A percentile compares a stretch with the other conserved stretches of the same genome.
phyloP scores from a whole-genome alignment of 768 basidiomycete species.

The Pisolithus albus region DNA sequence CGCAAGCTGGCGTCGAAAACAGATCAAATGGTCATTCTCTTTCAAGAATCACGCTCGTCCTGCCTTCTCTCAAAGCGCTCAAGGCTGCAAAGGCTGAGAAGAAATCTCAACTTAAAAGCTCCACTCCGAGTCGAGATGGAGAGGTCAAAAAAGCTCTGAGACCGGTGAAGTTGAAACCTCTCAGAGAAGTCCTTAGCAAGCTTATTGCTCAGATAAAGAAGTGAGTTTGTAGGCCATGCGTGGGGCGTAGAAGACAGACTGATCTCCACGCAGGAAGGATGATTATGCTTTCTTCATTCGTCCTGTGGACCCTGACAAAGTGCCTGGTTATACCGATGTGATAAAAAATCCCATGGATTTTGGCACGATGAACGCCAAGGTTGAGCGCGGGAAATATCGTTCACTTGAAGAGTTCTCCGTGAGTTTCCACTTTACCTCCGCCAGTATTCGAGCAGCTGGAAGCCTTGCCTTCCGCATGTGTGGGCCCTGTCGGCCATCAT shows the following conservation, averaged over 20 bases:
- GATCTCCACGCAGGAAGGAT: slow-evolving; percentile 48
- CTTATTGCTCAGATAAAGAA: slow-evolving; percentile 71
- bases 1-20: slow-evolving; percentile 17
- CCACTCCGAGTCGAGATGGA: slow-evolving; percentile 15
- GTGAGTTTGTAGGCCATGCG: slow-evolving; percentile 30
- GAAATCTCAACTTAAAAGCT: slow-evolving; percentile 35
- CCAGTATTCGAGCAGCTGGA: too few species aligned
- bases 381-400: slow-evolving; percentile 67
- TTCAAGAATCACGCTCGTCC: slow-evolving; percentile 56
- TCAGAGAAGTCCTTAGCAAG: slow-evolving; percentile 66
- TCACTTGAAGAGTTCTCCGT: slow-evolving; percentile 77
- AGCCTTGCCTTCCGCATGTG: background rate
- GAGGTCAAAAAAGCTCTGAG: slow-evolving; percentile 37
- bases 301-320: slow-evolving; percentile 56
- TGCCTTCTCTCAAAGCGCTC: slow-evolving; percentile 58
- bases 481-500: background rate
- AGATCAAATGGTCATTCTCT: slow-evolving; percentile 14
- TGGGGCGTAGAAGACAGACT: background rate
- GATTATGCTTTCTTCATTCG: slow-evolving; percentile 78
- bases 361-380: slow-evolving; percentile 77
- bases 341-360: slow-evolving; percentile 91
- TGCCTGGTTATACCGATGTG: slow-evolving; percentile 58
- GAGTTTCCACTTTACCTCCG: slow-evolving; percentile 19
- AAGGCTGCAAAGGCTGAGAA: slow-evolving; percentile 51
- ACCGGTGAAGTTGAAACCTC: slow-evolving; percentile 68